These are phyloP conservation scores for Alternaria arborescens DNA, from an alignment of 2,329 filamentous ascomycete species.

Conservation along the genomic window DNA sequence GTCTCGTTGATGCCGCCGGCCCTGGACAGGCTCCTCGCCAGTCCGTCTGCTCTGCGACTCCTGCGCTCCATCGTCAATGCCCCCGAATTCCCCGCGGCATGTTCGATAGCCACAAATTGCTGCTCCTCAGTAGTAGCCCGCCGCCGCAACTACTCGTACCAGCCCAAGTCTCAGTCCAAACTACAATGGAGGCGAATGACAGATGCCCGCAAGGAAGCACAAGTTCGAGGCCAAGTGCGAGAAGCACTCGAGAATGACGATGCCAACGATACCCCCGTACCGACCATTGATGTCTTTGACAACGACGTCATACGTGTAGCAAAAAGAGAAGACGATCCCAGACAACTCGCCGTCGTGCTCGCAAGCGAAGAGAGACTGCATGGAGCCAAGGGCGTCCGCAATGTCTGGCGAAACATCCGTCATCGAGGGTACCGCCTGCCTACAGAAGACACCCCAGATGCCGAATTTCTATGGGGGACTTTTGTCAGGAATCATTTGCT, in stretches of 20 bases:
- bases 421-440: constrained; percentile 52
- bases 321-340: constrained; percentile 2
- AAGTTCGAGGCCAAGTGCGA: constrained; percentile 18
- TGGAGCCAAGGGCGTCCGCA: constrained; percentile 52
- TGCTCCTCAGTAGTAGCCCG: constrained; percentile 23
- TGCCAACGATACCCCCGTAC: background rate
- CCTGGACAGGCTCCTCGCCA: constrained; percentile 57
- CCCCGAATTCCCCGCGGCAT: constrained; percentile 31
- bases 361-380: constrained; percentile 53
- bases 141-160: constrained; percentile 26
- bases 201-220: constrained; percentile 10
- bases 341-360: constrained; percentile 53
- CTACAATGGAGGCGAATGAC: constrained; percentile 29
- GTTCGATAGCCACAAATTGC: constrained; percentile 25
- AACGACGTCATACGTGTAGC: constrained; percentile 3
- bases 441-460: constrained; percentile 45
- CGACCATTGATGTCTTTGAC: constrained; percentile 1
- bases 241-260: constrained; percentile 19
- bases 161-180: background rate
- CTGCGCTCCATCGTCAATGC: constrained; percentile 46
- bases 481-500: constrained; percentile 53
- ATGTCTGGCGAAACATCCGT: constrained; percentile 55
- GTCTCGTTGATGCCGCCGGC: constrained; percentile 54
- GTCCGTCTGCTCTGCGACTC: constrained; percentile 54
- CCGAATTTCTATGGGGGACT: constrained; percentile 56